These are phyloP conservation scores for Agaricus sinodeliciosus DNA, from an alignment of 768 basidiomycete species.

Conservation along the genomic window DNA sequence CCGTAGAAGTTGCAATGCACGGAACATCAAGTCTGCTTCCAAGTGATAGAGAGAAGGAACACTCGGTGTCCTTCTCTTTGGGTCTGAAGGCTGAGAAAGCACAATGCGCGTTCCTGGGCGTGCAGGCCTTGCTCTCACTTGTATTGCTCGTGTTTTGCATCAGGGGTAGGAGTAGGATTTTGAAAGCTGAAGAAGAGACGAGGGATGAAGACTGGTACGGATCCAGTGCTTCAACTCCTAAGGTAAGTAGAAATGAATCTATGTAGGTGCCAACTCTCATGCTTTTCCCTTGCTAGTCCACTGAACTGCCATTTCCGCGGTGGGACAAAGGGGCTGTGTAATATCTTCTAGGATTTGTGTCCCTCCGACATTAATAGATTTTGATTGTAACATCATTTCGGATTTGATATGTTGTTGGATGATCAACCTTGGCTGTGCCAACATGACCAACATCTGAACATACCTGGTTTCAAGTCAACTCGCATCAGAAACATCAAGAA, in stretches of 20 bases:
- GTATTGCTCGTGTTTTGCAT: slow-evolving; percentile 12
- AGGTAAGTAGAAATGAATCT: neutral
- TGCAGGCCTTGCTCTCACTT: slow-evolving; percentile 13
- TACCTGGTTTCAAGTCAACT: too few relatives aligned
- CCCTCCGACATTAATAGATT: too few relatives aligned
- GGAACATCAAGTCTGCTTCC: slow-evolving; percentile 18
- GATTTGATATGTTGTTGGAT: too few relatives aligned
- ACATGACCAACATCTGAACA: too few relatives aligned
- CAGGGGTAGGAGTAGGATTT: slow-evolving; percentile 8
- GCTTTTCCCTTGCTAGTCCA: neutral
- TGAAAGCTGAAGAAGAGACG: neutral
- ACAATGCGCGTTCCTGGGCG: slow-evolving; percentile 19
- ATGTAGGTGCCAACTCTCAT: neutral
- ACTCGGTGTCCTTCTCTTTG: slow-evolving; percentile 21
- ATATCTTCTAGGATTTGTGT: too few relatives aligned
- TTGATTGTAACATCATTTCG: too few relatives aligned
- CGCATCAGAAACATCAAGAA: too few relatives aligned
- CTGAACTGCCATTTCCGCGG: neutral
- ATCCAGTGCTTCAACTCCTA: neutral
- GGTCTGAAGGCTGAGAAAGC: slow-evolving; percentile 22
- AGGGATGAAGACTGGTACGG: slow-evolving; percentile 11
- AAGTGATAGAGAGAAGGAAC: slow-evolving; percentile 16
- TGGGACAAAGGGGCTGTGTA: too few relatives aligned
- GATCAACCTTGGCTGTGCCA: too few relatives aligned
- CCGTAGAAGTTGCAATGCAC: slow-evolving; percentile 20